Evolutionary conservation across 164 flowering plant genomes (phyloP), one percentile per base, ranked within the genome.

Genomic region (Umbilicus rupestris): DNA sequence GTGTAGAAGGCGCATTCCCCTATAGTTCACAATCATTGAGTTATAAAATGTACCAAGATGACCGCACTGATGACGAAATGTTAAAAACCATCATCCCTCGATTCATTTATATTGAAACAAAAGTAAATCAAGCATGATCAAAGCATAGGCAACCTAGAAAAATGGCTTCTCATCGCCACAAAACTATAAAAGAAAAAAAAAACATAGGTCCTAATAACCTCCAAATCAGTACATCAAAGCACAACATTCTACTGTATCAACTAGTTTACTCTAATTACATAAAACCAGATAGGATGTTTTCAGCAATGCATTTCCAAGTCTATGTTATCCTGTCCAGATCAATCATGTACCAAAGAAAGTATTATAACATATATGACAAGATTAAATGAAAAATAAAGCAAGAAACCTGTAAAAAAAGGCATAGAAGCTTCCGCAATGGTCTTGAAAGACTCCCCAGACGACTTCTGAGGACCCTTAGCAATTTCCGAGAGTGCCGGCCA

Each of bases 401-500:
- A 3, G 72, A 20, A 66, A 79, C 80, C 82, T 75, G 75, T 0
- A 68, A 49, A 59, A n/a, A 50, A 64, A 5, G 78, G 22, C 9
- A 66, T 20, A 1, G 39, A 16, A 0, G 71, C 76, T 63, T 74
- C 76, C 14, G 73, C 24, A 44, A 17, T 44, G 73, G 44, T 63
- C 72, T 73, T 74, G 58, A 37, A 24, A 20, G 77, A 72, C 39
- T 73, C 77, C 8, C 70, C 65, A 45, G 74, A 46, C 12, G 74
- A 58, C 35, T 71, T 77, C 42, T 62, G 39, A 50, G 73, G 60
- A 68, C 46, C 64, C 70, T 68, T 72, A 55, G 75, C 66, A 9
- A 78, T 67, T 66, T 80, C 84, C 1, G 78, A 74, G 20, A 78
- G 67, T 24, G 84, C 77, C 8, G 84, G 84, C 84, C 84, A 80